Percentiles rank a stretch among this genome's conserved stretches.
Evolutionary conservation across 164 flowering plant species (phyloP).

Genomic region (Magnolia officinalis): DNA sequence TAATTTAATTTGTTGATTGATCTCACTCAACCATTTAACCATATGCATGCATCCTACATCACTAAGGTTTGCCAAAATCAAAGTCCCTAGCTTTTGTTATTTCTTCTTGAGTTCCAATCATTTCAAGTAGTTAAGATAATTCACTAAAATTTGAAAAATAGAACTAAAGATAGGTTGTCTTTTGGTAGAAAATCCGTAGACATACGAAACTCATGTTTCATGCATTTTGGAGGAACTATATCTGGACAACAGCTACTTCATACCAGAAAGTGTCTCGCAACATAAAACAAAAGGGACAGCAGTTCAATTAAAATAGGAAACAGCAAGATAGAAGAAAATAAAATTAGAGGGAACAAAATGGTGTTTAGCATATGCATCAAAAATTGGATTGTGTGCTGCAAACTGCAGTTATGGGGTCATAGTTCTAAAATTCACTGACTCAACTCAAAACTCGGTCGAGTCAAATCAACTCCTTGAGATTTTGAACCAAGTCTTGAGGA

Average conservation of each 20-base stretch:
- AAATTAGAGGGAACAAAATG: neutral
- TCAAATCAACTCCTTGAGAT: too few species aligned
- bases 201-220: neutral
- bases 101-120: neutral
- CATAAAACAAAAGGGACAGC: constrained; percentile 1
- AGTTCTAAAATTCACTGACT: too few species aligned
- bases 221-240: neutral
- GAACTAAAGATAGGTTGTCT: neutral
- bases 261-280: neutral
- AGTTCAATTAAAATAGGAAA: neutral
- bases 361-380: neutral
- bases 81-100: neutral
- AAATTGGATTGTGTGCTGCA: neutral
- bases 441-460: too few species aligned
- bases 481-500: too few species aligned
- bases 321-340: neutral
- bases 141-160: neutral
- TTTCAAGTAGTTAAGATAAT: neutral
- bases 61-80: too few species aligned
- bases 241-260: constrained; percentile 3
- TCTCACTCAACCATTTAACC: too few species aligned
- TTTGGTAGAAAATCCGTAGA: neutral
- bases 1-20: too few species aligned
- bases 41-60: too few species aligned
- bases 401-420: too few species aligned